phyloP scores from a whole-genome alignment of 805 yeast genomes.

The fission yeast (Schizosaccharomyces pombe) region DNA sequence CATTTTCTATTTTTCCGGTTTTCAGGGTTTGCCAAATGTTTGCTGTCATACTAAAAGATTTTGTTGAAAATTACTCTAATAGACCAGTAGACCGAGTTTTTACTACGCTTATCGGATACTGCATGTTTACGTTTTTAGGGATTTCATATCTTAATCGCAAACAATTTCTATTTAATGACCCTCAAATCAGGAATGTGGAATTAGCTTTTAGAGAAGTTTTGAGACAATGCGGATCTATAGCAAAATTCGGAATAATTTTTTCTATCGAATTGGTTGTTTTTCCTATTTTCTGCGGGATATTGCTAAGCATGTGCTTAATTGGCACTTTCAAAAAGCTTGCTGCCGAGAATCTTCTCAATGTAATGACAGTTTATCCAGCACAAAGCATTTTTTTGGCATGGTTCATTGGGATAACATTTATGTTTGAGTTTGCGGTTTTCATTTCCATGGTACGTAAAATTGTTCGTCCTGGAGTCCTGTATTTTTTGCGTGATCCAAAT shows the following conservation, averaged over 20 bases:
- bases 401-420: constrained; percentile 59
- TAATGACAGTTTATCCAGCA: constrained; percentile 10
- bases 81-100: constrained; percentile 7
- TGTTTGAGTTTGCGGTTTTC: constrained; percentile 67
- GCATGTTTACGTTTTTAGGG: constrained; percentile 7
- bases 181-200: constrained; percentile 6
- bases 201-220: constrained; percentile 7
- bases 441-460: constrained; percentile 65
- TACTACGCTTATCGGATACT: constrained; percentile 8
- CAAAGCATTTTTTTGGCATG: constrained; percentile 24
- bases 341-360: constrained; percentile 5
- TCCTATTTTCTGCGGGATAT: constrained; percentile 67
- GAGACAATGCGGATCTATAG: constrained; percentile 22
- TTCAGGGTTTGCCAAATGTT: constrained; percentile 6
- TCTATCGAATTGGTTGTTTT: constrained; percentile 61
- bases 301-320: constrained; percentile 43
- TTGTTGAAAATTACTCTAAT: constrained; percentile 5
- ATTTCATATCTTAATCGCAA: constrained; percentile 6
- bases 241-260: constrained; percentile 55
- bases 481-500: constrained; percentile 80
- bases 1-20: background rate
- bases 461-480: constrained; percentile 70
- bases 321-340: constrained; percentile 24
- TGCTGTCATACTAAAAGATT: constrained; percentile 7
- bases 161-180: background rate